Evolutionary conservation across 805 yeast genomes (phyloP), one percentile per base, ranked within the genome.

Genomic region (Hanseniaspora clermontiae): DNA sequence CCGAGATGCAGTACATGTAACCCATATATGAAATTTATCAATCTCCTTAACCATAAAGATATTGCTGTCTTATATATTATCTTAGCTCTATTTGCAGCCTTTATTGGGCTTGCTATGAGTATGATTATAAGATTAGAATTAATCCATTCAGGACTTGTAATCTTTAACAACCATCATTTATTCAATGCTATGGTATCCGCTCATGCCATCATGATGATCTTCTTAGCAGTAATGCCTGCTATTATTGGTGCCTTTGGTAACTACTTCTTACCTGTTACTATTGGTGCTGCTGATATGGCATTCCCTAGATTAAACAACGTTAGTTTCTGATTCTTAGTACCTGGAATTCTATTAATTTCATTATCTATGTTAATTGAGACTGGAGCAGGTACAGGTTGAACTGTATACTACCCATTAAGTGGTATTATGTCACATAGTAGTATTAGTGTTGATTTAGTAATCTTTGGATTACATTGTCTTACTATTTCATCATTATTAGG

Each of bases 1-100:
- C 57, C 60, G 27, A 4, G 27, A 5, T 24, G 27, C 27, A 24
- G n/a, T n/a, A n/a, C n/a, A n/a, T n/a, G n/a, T n/a, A n/a, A n/a
- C n/a, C n/a, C n/a, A n/a, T n/a, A n/a, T 24, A 24, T 24, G 55
- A 53, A 60, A 58, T 63, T 64, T 52, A 51, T 63, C 32, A 62
- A 59, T 50, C 60, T 65, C 51, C 64, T 65, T 37, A 63, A 63
- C 55, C 65, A 65, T 42, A 64, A 63, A 60, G 66, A 63, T 61
- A 64, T 64, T 39, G 66, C 65, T 14, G 59, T 64, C 32, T 61
- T 64, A 59, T 64, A 63, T 56, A 59, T 64, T 49, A 60, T 63
- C 34, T 60, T 61, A 46, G 64, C 65, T 29, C 47, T 62, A 56
- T 61, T 64, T 31, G 59, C 63, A 54, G 65, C 61, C n/a, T 58